phyloP scores from a whole-genome alignment of 2,329 filamentous ascomycete genomes.

The Mollisiaceae sp. region DNA sequence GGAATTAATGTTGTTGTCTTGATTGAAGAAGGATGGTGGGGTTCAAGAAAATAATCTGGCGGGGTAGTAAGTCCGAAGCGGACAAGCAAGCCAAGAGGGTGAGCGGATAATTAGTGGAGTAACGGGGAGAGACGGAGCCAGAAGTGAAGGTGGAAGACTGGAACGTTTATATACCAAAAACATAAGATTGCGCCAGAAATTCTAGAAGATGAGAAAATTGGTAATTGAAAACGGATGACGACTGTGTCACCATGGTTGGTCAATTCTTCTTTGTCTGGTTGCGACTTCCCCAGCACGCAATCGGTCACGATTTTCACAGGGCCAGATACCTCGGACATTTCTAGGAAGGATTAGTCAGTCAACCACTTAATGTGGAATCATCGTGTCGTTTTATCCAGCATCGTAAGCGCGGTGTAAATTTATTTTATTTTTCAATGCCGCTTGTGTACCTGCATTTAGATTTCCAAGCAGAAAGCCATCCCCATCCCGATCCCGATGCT shows the following conservation, averaged over 20 bases:
- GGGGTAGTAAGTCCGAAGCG: not conserved
- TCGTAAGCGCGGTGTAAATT: not conserved
- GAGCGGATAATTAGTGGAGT: not conserved
- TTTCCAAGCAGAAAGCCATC: not conserved
- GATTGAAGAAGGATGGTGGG: not conserved
- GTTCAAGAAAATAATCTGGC: not conserved
- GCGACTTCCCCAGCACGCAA: conserved; percentile 4
- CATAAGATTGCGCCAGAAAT: not conserved
- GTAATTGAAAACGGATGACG: not conserved
- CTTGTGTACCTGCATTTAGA: not conserved
- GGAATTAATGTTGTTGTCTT: conserved; percentile 12
- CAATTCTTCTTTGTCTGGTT: not conserved
- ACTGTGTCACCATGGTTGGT: not conserved
- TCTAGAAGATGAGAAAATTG: conserved; percentile 4
- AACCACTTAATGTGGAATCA: not conserved
- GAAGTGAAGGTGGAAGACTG: not conserved
- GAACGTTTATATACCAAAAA: not conserved
- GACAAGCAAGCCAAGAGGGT: not conserved
- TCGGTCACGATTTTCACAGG: not conserved
- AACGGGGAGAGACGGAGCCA: not conserved
- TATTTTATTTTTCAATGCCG: not conserved
- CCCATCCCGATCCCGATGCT: not conserved
- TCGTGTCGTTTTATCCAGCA: not conserved
- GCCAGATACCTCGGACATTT: not conserved
- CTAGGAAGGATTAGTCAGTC: not conserved